Percentiles rank a stretch among this genome's conserved stretches.
Evolutionary conservation across 345 rosid species (phyloP).

Genomic region (Gossypium rotundifolium): DNA sequence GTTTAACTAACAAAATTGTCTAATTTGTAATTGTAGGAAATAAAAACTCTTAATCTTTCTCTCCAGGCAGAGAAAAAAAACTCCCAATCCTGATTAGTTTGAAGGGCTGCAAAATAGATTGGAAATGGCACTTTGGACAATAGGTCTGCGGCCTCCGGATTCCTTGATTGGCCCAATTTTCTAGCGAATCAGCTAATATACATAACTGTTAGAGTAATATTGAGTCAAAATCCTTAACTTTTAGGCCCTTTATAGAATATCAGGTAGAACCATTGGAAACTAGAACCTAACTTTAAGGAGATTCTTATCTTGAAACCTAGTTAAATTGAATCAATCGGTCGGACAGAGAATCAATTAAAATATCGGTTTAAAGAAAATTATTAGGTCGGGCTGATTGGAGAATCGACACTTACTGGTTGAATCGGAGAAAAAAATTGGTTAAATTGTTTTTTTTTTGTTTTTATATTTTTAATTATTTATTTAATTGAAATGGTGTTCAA

Average conservation of each 20-base stretch:
- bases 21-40: neutral
- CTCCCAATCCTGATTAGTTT: neutral
- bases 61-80: neutral
- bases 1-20: neutral
- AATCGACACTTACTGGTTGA: no score
- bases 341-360: accelerated
- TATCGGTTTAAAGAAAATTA: no score
- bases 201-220: neutral
- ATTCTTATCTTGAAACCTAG: no score
- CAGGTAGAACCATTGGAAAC: no score
- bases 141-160: neutral
- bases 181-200: neutral
- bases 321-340: no score
- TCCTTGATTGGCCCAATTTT: neutral
- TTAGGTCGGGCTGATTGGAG: no score
- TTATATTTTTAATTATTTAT: no score
- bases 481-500: no score
- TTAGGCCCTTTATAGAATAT: neutral
- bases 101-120: neutral
- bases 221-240: neutral
- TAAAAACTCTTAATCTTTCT: neutral
- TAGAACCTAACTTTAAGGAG: no score
- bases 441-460: no score
- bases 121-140: neutral
- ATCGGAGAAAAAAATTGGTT: no score